These are phyloP conservation scores for Rhipidocladum racemiflorum DNA, from an alignment of 176 grass and related monocot species.

Conservation along the genomic window DNA sequence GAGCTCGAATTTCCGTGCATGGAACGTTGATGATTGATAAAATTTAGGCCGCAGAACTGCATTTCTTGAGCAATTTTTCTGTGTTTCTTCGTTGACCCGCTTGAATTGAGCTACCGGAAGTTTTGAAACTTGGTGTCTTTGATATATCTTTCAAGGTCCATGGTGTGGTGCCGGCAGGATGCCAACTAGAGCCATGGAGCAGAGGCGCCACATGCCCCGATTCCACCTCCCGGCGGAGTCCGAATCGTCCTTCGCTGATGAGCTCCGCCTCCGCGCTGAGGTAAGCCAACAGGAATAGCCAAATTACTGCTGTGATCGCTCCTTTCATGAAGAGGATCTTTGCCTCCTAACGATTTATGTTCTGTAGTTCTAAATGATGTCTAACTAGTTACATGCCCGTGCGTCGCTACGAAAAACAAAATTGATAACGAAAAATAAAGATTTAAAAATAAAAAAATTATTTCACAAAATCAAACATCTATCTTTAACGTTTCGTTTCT, in stretches of 20 bases:
- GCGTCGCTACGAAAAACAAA: no score
- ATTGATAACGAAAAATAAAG: no score
- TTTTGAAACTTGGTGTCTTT: constrained; percentile 7
- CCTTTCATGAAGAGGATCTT: background rate
- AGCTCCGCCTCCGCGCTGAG: constrained; percentile 45
- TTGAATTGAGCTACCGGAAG: constrained; percentile 24
- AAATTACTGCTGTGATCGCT: background rate
- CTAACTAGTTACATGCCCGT: no score
- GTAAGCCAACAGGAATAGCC: constrained; percentile 24
- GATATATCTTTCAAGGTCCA: constrained; percentile 22
- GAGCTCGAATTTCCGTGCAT: constrained; percentile 5
- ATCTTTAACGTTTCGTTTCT: no score
- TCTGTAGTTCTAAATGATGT: constrained; percentile 11
- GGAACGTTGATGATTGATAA: background rate
- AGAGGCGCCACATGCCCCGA: constrained; percentile 47
- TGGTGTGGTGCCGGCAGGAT: constrained; percentile 53
- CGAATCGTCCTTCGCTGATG: constrained; percentile 57
- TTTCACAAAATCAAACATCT: no score
- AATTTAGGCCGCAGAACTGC: background rate
- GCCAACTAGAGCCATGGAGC: constrained; percentile 79
- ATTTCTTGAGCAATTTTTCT: background rate
- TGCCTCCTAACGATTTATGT: background rate
- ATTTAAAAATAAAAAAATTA: no score
- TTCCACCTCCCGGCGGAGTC: constrained; percentile 32
- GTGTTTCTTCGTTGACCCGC: constrained; percentile 29